phyloP scores from a whole-genome alignment of 371 early-diverging fungal species.

The Zopfochytrium polystomum region DNA sequence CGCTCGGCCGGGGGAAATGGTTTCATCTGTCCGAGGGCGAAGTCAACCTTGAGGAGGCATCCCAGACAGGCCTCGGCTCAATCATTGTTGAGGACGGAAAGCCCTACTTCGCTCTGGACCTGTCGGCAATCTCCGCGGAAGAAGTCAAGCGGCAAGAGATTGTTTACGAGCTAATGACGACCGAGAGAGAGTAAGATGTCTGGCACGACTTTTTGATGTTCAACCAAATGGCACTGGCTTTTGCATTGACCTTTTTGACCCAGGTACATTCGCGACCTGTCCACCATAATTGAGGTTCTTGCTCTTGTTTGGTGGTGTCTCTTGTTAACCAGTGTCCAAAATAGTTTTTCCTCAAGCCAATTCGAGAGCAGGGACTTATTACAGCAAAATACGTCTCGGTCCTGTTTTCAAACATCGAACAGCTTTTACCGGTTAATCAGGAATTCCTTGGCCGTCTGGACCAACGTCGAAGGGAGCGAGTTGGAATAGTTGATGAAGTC shows the following conservation, averaged over 20 bases:
- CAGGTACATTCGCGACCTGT: slow-evolving; percentile 42
- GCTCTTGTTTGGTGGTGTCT: too few species aligned
- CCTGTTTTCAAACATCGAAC: slow-evolving; percentile 56
- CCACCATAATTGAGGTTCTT: slow-evolving; percentile 57
- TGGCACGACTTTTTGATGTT: slow-evolving; percentile 15
- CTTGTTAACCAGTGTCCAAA: slow-evolving; percentile 3
- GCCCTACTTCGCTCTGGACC: slow-evolving; percentile 7
- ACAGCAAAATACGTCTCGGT: slow-evolving; percentile 42
- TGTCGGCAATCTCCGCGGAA: slow-evolving; percentile 8
- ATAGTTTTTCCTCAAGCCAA: slow-evolving; percentile 52
- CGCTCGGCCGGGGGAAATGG: background rate
- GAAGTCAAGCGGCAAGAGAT: slow-evolving; percentile 60
- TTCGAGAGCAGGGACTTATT: slow-evolving; percentile 43
- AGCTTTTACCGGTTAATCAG: slow-evolving; percentile 49
- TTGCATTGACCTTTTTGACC: background rate
- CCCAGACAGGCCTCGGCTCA: background rate
- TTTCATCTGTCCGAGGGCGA: background rate
- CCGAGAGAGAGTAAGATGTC: slow-evolving; percentile 53
- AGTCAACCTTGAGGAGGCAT: background rate
- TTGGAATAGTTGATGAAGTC: slow-evolving; percentile 30
- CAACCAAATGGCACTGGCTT: background rate
- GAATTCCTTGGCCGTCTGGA: slow-evolving; percentile 33
- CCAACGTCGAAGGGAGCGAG: slow-evolving; percentile 20
- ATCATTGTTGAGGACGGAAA: background rate
- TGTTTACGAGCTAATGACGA: slow-evolving; percentile 57